Evolutionary conservation across 768 basidiomycete genomes (phyloP).

Genomic region (Trametes villosa): DNA sequence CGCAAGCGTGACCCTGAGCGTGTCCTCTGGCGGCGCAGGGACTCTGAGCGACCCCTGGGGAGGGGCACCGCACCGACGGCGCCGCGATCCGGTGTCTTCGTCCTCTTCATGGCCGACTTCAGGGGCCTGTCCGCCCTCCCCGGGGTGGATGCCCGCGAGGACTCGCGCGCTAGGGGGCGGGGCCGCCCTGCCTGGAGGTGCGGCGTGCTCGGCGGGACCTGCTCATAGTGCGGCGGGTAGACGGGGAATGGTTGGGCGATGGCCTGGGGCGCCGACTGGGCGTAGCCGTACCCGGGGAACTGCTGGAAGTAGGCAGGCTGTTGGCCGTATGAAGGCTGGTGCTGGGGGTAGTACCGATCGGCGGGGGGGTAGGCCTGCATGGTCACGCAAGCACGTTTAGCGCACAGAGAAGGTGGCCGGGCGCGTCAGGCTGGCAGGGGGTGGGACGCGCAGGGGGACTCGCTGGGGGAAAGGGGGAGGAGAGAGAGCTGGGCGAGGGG

Average conservation of each 20-base stretch:
- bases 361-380: conserved; percentile 29
- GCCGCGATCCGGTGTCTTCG: conserved; percentile 28
- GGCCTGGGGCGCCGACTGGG: conserved; percentile 11
- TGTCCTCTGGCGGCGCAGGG: conserved; percentile 15
- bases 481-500: background rate
- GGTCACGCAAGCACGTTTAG: conserved; percentile 3
- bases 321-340: conserved; percentile 11
- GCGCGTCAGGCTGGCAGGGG: background rate
- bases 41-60: conserved; percentile 20
- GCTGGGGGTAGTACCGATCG: conserved; percentile 24
- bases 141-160: conserved; percentile 17
- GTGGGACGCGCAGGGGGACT: conserved; percentile 13
- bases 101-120: conserved; percentile 64
- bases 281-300: conserved; percentile 24
- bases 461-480: background rate
- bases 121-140: conserved; percentile 36
- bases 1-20: conserved; percentile 30
- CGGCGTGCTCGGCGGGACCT: conserved; percentile 12
- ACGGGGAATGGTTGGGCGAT: conserved; percentile 22
- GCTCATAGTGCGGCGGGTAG: conserved; percentile 24
- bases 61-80: conserved; percentile 15
- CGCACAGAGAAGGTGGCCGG: conserved; percentile 5
- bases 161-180: conserved; percentile 20
- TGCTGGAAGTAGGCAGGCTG: conserved; percentile 18
- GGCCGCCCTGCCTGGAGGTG: conserved; percentile 20